Base-by-base conservation (phyloP, 306 rosid genomes). In the Lupinus albus region DNA sequence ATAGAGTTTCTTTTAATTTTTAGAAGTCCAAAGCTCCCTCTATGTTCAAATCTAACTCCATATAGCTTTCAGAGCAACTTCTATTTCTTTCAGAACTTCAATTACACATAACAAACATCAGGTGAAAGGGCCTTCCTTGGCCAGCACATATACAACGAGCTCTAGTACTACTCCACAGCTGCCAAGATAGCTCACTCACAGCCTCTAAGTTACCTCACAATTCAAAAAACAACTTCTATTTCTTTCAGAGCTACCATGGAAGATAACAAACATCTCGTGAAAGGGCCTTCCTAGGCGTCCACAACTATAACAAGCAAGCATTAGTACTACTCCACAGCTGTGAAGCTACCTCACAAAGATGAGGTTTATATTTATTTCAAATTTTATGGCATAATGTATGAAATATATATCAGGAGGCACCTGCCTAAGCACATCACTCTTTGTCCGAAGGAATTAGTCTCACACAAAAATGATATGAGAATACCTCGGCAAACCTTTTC, bases 341-440 rank as follows among this genome's bases (percentile, higher is more conserved):
- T 52, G 38, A 61, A 39, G 42, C 51, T 16, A 61, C 51, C 32
- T 61, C 18, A 12, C 13, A 39, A 57, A 57, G 21, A 57, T 13
- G 21, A 33, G n/a, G 33, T 58, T 58, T 58, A 3, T 58, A 33
- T 4, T n/a, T 56, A 30, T 7, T 58, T 58, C 16, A 33, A 58
- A 14, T 35, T 35, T 16, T 46, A 46, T n/a, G 25, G 18, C 46
- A 33, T 21, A 61, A 61, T 38, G 35, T 35, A 5, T 10, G 0
- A 32, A 39, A 1, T 9, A 33, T 4, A 58, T 36, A 36, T 59
- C 21, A 59, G 18, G 13, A 59, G 6, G 38, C 38, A 33, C 38
- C 38, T 4, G 38, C 38, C 38, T 33, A 33, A 33, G 8, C 8
- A 1, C 6, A 33, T 6, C 38, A 33, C 7, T 33, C 7, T 33